A percentile compares a stretch with the other conserved stretches of the same genome.
Conservation (phyloP, 2,329 filamentous ascomycete genomes). For the Magnaporthiopsis rhizophila region DNA sequence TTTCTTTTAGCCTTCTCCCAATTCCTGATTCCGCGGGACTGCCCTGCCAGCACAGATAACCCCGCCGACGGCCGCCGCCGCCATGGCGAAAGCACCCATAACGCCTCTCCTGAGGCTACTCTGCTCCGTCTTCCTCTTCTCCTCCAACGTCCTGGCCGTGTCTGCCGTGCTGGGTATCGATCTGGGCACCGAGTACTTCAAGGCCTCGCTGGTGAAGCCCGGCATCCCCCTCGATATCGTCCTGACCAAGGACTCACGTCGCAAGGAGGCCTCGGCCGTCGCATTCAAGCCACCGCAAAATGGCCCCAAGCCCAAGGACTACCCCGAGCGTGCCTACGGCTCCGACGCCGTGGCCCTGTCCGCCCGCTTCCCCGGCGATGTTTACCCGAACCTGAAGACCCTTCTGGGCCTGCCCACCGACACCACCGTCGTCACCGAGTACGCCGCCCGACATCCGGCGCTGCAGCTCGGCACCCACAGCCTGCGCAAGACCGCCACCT, state of each 20-base stretch:
- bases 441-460: conserved; percentile 68
- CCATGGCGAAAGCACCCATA: conserved; percentile 28
- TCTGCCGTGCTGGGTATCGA: conserved; percentile 86
- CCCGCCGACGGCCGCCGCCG: conserved; percentile 14
- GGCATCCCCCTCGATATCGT: conserved; percentile 97
- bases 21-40: neutral
- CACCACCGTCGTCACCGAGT: conserved; percentile 58
- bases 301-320: conserved; percentile 54
- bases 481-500: conserved; percentile 62
- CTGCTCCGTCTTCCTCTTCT: conserved; percentile 33
- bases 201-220: conserved; percentile 90
- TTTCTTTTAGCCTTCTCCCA: neutral
- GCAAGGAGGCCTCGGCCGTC: conserved; percentile 86
- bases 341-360: conserved; percentile 83
- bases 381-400: conserved; percentile 89
- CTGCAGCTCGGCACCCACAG: conserved; percentile 57
- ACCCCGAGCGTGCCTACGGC: conserved; percentile 86
- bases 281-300: conserved; percentile 82
- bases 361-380: conserved; percentile 82
- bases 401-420: conserved; percentile 66
- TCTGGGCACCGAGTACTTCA: conserved; percentile 93
- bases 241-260: conserved; percentile 92
- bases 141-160: conserved; percentile 41
- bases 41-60: neutral
- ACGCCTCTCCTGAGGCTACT: conserved; percentile 29